Conservation (phyloP, 2,329 filamentous ascomycete species). For the Pyricularia sp. region DNA sequence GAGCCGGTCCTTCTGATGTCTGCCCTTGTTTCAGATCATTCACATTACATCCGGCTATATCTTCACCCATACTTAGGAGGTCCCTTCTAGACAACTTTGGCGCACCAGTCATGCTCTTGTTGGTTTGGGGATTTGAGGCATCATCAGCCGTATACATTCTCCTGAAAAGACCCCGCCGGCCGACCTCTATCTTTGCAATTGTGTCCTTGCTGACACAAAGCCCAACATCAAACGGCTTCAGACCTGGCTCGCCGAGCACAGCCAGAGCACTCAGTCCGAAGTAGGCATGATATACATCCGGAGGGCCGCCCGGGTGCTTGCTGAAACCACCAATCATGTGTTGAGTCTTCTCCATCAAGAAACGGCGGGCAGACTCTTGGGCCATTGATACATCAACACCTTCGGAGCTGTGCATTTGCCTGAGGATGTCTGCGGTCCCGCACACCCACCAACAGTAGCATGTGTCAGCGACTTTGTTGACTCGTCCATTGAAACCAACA, state of each 20-base stretch:
- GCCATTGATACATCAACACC: constrained; percentile 49
- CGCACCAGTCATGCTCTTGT: neutral
- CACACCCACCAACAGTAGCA: constrained; percentile 94
- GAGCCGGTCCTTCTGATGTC: neutral
- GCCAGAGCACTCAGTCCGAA: constrained; percentile 75
- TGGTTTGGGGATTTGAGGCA: neutral
- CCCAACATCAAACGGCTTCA: constrained; percentile 64
- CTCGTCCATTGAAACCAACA: constrained; percentile 80
- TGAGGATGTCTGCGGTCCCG: constrained; percentile 43
- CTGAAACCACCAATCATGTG: constrained; percentile 77
- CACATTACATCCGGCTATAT: neutral
- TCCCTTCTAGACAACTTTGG: neutral
- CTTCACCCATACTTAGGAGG: neutral
- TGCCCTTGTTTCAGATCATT: neutral
- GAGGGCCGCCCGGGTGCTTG: constrained; percentile 59
- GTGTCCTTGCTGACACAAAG: constrained; percentile 64
- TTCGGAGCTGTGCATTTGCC: constrained; percentile 39
- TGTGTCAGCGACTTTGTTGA: constrained; percentile 87
- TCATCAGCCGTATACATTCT: neutral
- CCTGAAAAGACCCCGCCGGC: constrained; percentile 28
- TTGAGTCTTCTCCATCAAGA: constrained; percentile 77
- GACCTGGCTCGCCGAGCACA: constrained; percentile 57
- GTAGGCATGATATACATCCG: constrained; percentile 82
- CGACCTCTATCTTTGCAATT: constrained; percentile 36
- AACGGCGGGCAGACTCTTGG: constrained; percentile 54